phyloP scores from a whole-genome alignment of 306 rosid genomes.

The Abrus pulchellus region DNA sequence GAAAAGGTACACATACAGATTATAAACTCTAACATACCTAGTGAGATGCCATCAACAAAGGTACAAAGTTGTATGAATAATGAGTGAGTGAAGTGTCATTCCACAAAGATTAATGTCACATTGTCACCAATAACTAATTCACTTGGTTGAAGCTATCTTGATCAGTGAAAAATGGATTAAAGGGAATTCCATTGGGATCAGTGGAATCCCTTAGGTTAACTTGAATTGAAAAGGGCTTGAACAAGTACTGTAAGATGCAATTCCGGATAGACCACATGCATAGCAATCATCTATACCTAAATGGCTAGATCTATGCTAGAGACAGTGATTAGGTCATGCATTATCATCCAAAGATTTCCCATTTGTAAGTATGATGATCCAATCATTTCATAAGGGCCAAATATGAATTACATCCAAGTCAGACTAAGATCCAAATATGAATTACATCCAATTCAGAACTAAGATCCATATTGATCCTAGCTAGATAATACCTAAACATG shows the following conservation, averaged over 20 bases:
- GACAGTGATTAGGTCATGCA: conserved; percentile 2
- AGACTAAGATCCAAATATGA: background rate
- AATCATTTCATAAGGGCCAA: conserved; percentile 2
- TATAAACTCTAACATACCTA: conserved; percentile 35
- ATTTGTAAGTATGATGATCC: background rate
- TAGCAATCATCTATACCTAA: conserved; percentile 5
- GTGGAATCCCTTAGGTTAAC: background rate
- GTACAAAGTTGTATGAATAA: background rate
- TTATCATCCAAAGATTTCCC: background rate
- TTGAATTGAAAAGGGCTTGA: background rate
- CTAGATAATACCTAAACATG: conserved; percentile 18
- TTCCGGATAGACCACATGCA: background rate
- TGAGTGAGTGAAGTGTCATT: background rate
- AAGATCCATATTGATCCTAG: conserved; percentile 2
- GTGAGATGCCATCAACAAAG: background rate
- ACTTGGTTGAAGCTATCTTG: background rate
- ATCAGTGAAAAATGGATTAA: background rate
- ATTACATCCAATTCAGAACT: background rate
- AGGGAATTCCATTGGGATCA: background rate
- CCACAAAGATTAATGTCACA: background rate
- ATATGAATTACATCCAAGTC: background rate
- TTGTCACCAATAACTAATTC: background rate
- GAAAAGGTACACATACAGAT: conserved; percentile 74
- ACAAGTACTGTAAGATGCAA: background rate
- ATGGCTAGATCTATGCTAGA: background rate